These are phyloP conservation scores for Oryza meyeriana DNA, from an alignment of 176 grass and related monocot species.

Conservation along the genomic window DNA sequence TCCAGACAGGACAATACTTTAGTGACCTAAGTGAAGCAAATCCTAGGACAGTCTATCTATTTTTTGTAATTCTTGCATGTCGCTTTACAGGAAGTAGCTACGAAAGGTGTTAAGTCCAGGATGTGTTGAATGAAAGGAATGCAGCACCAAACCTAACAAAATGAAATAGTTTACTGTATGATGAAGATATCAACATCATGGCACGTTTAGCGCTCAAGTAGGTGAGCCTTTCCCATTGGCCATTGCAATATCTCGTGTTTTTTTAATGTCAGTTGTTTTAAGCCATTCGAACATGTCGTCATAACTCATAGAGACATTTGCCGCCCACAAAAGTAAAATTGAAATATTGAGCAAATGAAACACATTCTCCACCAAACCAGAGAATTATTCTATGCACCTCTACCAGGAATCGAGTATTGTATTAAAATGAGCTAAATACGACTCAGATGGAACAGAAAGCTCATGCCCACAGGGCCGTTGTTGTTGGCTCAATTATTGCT, in stretches of 20 bases:
- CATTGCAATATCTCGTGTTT: neutral
- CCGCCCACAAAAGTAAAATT: neutral
- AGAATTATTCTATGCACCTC: neutral
- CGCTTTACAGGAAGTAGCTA: neutral
- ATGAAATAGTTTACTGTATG: constrained; percentile 12
- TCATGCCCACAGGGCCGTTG: neutral
- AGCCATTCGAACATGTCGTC: constrained; percentile 5
- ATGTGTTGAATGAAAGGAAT: constrained; percentile 27
- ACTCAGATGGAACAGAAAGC: neutral
- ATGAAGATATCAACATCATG: constrained; percentile 26
- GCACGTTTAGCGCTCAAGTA: neutral
- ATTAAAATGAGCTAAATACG: neutral
- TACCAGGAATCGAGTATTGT: neutral
- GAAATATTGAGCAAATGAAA: neutral
- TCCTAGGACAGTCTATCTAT: neutral
- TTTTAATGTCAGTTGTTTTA: neutral
- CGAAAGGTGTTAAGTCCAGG: neutral
- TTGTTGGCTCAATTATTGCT: neutral
- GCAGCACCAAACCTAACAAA: constrained; percentile 34
- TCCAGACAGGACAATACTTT: neutral
- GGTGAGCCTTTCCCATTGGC: neutral
- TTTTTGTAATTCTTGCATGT: neutral
- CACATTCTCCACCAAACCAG: constrained; percentile 25
- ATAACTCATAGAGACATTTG: neutral
- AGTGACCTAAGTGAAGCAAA: neutral